Base-by-base conservation (phyloP, 805 yeast species). In the Zygoascus ofunaensis region DNA sequence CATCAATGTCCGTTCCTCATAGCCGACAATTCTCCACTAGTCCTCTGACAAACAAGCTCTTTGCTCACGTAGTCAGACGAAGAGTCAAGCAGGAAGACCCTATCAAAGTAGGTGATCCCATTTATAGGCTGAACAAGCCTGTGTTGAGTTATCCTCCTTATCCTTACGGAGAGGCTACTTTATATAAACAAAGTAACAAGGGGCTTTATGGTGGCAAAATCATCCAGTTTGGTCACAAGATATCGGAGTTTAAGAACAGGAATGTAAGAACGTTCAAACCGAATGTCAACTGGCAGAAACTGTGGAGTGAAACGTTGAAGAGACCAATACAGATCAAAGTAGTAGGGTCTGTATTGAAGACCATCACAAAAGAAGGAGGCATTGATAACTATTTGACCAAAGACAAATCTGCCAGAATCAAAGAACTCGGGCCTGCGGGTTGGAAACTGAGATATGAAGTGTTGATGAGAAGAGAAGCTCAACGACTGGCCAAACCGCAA, bases 321-420 rank as follows among this genome's bases (percentile, higher is more conserved):
- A 71, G 70, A 52, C 63, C 68, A 34, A 62, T 87, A 37, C 68
- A 69, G 40, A 62, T 86, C 44, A 77, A 73, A 48, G 78, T 87
- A 30, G 80, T 87, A 5, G 76, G 97, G 4, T 76, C 80, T 48
- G 97, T 87, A 4, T 71, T 92, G 58, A 78, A 80, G 56, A 87
- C 97, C 0, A 81, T 92, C 47, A 82, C 85, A 47, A 85, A 79
- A 55, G 97, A 90, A 62, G 98, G 98, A 49, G 98, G 99, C 4
- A 70, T 92, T 45, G 99, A 92, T 60, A 80, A 80, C 51, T 92
- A 92, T 60, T 64, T 92, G 49, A 73, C 79, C 36, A 92, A 92
- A 64, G 94, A 87, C 48, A 86, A 83, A 53, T 71, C 94, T 4
- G 94, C 94, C 2, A 74, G 98, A 67, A 71, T 86, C 52, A 92